These are phyloP conservation scores for Grifola frondosa DNA, from an alignment of 1,284 basidiomycete genomes.

Conservation along the genomic window DNA sequence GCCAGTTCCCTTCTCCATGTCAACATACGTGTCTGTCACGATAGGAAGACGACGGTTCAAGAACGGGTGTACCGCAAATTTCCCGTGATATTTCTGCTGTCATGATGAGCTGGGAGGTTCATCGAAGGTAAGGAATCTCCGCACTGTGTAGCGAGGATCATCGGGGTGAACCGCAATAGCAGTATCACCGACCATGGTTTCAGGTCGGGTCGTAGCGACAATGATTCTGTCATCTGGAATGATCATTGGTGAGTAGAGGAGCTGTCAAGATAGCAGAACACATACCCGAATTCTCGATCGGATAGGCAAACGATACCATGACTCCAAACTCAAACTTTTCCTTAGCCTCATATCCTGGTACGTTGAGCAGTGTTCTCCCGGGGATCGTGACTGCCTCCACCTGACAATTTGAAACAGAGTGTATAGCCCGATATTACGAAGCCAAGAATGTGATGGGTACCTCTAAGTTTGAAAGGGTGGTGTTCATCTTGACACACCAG, in stretches of 20 bases:
- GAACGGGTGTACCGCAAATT: constrained; percentile 88
- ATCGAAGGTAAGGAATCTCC: too few species aligned
- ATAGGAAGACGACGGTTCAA: constrained; percentile 83
- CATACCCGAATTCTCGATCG: constrained; percentile 74
- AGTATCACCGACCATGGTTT: constrained; percentile 98
- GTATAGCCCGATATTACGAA: neutral
- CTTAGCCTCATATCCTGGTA: constrained; percentile 89
- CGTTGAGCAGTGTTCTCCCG: constrained; percentile 81
- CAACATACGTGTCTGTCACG: constrained; percentile 76
- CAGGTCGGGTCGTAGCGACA: constrained; percentile 96
- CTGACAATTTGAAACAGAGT: constrained; percentile 34
- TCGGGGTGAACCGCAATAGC: constrained; percentile 97
- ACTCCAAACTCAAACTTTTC: constrained; percentile 96
- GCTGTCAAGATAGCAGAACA: constrained; percentile 2
- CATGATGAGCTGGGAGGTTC: too few species aligned
- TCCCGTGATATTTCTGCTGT: constrained; percentile 94
- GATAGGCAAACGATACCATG: constrained; percentile 90
- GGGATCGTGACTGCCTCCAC: constrained; percentile 82
- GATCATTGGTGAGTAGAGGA: neutral
- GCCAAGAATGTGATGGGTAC: constrained; percentile 31
- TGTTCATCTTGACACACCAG: constrained; percentile 94
- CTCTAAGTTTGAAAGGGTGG: constrained; percentile 92
- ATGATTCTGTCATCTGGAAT: constrained; percentile 85
- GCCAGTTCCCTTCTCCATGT: constrained; percentile 94
- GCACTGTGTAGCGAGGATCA: constrained; percentile 84